Evolutionary conservation across 2,329 filamentous ascomycete species (phyloP).

Genomic region (Penicillium nordicum): DNA sequence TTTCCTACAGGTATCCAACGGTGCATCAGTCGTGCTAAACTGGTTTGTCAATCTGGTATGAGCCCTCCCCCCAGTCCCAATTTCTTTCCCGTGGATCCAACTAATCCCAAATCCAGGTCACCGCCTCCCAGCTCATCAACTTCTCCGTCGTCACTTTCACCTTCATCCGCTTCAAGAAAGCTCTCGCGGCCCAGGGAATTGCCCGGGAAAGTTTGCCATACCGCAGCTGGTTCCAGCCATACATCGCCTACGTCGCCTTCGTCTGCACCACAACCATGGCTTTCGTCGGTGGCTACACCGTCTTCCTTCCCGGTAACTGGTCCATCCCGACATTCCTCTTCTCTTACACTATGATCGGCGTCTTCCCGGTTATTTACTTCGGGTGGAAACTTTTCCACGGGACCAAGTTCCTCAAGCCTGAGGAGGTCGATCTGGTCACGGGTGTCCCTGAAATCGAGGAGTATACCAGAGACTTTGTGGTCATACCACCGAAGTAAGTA

Average conservation of each 20-base stretch:
- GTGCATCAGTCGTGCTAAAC: conserved; percentile 63
- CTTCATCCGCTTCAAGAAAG: conserved; percentile 69
- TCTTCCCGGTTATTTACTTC: conserved; percentile 66
- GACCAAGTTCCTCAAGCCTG: conserved; percentile 55
- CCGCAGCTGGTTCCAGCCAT: conserved; percentile 67
- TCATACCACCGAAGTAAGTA: conserved; percentile 52
- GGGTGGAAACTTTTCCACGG: conserved; percentile 69
- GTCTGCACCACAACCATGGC: conserved; percentile 65
- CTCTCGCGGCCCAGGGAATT: conserved; percentile 66
- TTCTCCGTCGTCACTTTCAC: conserved; percentile 67
- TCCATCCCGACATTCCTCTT: conserved; percentile 68
- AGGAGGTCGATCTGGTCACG: conserved; percentile 61
- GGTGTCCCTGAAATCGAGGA: conserved; percentile 66
- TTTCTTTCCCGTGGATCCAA: not conserved
- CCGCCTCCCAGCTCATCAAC: conserved; percentile 71
- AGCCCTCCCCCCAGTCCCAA: not conserved
- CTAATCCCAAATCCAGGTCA: conserved; percentile 45
- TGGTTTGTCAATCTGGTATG: conserved; percentile 66
- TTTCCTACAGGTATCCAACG: conserved; percentile 68
- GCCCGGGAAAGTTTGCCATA: conserved; percentile 67
- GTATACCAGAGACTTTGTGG: conserved; percentile 61
- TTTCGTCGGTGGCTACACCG: conserved; percentile 70
- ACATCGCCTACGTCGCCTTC: conserved; percentile 65
- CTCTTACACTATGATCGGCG: conserved; percentile 70
- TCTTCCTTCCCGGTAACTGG: conserved; percentile 70